Percentiles rank a stretch among this genome's conserved stretches.
These are phyloP conservation scores for Flaveria trinervia DNA, from an alignment of 129 eudicot genomes.

Conservation along the genomic window DNA sequence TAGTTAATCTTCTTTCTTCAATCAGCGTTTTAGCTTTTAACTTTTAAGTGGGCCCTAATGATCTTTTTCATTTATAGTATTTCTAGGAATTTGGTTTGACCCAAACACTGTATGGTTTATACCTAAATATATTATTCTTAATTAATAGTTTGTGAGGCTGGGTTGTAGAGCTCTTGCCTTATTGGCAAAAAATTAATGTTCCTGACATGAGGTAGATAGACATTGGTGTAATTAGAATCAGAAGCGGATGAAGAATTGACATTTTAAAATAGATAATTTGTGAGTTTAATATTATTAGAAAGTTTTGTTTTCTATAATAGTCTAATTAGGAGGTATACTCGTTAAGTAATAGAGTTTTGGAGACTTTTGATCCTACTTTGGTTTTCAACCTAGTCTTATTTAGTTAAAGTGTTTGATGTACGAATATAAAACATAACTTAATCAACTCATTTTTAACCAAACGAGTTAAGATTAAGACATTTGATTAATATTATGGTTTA, in stretches of 20 bases:
- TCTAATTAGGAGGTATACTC: not conserved
- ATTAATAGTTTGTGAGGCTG: too few relatives aligned
- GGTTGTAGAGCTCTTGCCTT: too few relatives aligned
- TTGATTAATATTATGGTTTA: conserved; percentile 6
- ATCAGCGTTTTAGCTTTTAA: not conserved
- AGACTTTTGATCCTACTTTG: not conserved
- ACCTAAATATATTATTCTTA: not conserved
- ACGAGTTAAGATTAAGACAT: not conserved
- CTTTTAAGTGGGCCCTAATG: conserved; percentile 25
- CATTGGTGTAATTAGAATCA: too few relatives aligned
- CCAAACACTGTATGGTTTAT: not conserved
- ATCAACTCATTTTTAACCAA: not conserved
- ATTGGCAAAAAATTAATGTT: too few relatives aligned
- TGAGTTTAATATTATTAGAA: not conserved
- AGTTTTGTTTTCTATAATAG: not conserved
- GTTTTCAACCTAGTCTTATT: too few relatives aligned
- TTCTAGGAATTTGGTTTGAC: not conserved
- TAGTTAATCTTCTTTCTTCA: not conserved
- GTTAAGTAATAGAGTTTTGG: not conserved
- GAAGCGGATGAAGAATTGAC: too few relatives aligned
- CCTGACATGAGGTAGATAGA: too few relatives aligned
- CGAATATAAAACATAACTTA: not conserved
- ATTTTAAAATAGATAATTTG: not conserved
- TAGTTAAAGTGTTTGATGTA: not conserved
- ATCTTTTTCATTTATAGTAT: not conserved